Evolutionary conservation across 371 early-diverging fungal genomes (phyloP).

Genomic region (Actinomortierella wolfii): DNA sequence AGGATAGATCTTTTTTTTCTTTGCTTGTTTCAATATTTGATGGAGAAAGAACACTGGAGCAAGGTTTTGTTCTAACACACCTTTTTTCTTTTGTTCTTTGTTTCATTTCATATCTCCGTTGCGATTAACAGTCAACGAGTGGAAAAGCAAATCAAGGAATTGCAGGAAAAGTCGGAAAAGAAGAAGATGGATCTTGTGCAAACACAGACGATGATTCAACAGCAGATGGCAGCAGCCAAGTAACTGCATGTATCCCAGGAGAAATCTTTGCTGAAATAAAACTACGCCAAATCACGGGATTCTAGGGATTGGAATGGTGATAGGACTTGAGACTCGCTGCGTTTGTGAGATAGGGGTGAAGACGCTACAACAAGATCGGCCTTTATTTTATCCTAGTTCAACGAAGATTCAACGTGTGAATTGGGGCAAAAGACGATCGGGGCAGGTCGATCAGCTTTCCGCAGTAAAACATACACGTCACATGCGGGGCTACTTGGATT

Average conservation of each 20-base stretch:
- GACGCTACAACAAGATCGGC: too few relatives aligned
- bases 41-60: not conserved
- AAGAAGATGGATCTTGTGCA: conserved; percentile 74
- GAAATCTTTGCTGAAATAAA: not conserved
- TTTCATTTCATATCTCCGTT: not conserved
- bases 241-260: not conserved
- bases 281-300: too few relatives aligned
- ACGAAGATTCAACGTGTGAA: too few relatives aligned
- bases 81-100: not conserved
- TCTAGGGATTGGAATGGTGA: too few relatives aligned
- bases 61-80: not conserved
- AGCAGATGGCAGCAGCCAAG: not conserved
- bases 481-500: too few relatives aligned
- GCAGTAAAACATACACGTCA: too few relatives aligned
- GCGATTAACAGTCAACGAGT: conserved; percentile 69
- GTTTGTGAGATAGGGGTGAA: too few relatives aligned
- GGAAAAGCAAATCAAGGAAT: conserved; percentile 78
- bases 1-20: conserved; percentile 9
- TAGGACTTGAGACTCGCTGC: too few relatives aligned
- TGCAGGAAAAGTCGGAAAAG: conserved; percentile 78
- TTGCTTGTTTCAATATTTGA: conserved; percentile 2
- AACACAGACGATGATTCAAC: conserved; percentile 55
- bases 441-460: too few relatives aligned
- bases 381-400: too few relatives aligned
- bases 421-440: too few relatives aligned